Base-by-base conservation (phyloP, 305 asterid genomes). In the Plantago lanceolata region DNA sequence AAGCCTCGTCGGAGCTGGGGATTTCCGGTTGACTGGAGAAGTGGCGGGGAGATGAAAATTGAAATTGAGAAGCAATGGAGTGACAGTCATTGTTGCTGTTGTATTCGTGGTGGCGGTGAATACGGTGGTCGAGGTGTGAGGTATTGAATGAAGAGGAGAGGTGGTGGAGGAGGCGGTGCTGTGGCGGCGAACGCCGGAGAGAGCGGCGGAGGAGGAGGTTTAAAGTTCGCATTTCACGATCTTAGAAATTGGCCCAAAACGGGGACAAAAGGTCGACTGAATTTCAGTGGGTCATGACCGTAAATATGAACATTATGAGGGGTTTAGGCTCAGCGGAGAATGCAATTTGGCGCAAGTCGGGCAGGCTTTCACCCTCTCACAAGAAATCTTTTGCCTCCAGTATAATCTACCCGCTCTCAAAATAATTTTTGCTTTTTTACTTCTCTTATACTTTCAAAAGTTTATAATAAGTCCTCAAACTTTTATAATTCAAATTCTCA, bases 141-240 rank as follows among this genome's bases (percentile, higher is more conserved):
- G 64, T 65, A 47, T 45, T 54, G 17, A 73, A 63, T 45, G 66
- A 63, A 8, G 73, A 68, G 54, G 59, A 67, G 71, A 68, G 26
- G 47, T 52, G 65, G 70, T 65, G 33, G 74, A 48, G 40, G 44
- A 69, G 61, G 24, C 47, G 67, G 69, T 68, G 77, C 6, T 57
- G 71, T 2, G 76, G 52, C 24, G 76, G 72, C 54, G 63, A 51
- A 48, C 35, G 15, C 49, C 29, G 71, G 48, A 28, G 73, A 64
- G 33, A 9, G 56, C 79, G 82, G 77, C 79, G 78, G 67, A 64
- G 63, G 65, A 64, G 63, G 52, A 63, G 67, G 68, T 61, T 75
- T 33, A 73, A 60, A 18, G 54, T 6, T 40, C 20, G 19, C 44
- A 37, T 37, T 37, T 37, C 14, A 37, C 40, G 40, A 7, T 33